Evolutionary conservation across 768 basidiomycete species (phyloP).

Genomic region (Termitomyces eurrhizus): DNA sequence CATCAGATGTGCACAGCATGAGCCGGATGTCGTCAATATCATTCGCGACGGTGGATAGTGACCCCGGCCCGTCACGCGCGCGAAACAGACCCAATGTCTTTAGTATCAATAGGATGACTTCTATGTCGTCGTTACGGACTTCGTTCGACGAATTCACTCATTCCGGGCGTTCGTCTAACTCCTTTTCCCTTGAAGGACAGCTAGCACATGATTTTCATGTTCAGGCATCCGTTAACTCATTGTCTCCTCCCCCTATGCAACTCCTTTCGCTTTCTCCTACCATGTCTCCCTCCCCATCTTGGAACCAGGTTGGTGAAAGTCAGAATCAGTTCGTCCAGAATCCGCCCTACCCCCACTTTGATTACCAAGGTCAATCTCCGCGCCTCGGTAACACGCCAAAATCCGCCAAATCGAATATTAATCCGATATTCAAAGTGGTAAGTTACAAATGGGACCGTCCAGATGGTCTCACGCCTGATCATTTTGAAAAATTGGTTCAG

Average conservation of each 20-base stretch:
- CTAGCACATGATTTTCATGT: slow-evolving; percentile 71
- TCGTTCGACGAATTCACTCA: slow-evolving; percentile 71
- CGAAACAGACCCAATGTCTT: slow-evolving; percentile 60
- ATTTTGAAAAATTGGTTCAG: slow-evolving; percentile 34
- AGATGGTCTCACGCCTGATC: slow-evolving; percentile 32
- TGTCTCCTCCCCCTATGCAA: slow-evolving; percentile 77
- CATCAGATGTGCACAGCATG: slow-evolving; percentile 76
- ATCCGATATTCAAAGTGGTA: slow-evolving; percentile 91
- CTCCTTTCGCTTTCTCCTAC: slow-evolving; percentile 69
- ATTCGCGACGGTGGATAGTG: slow-evolving; percentile 81
- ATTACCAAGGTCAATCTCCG: slow-evolving; percentile 51
- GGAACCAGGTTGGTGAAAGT: slow-evolving; percentile 46
- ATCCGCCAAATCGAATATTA: slow-evolving; percentile 67
- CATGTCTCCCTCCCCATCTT: slow-evolving; percentile 50
- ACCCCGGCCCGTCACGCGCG: slow-evolving; percentile 72
- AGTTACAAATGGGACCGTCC: slow-evolving; percentile 44
- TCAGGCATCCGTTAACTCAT: slow-evolving; percentile 64
- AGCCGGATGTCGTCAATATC: slow-evolving; percentile 76
- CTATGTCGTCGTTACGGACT: slow-evolving; percentile 70
- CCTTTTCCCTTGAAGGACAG: slow-evolving; percentile 72
- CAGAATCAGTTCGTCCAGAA: slow-evolving; percentile 22
- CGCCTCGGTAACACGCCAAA: slow-evolving; percentile 60
- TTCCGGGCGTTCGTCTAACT: slow-evolving; percentile 77
- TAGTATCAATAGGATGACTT: slow-evolving; percentile 71
- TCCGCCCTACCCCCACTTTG: slow-evolving; percentile 44